Base-by-base conservation (phyloP, 2,329 filamentous ascomycete species). In the Scedosporium apiospermum region DNA sequence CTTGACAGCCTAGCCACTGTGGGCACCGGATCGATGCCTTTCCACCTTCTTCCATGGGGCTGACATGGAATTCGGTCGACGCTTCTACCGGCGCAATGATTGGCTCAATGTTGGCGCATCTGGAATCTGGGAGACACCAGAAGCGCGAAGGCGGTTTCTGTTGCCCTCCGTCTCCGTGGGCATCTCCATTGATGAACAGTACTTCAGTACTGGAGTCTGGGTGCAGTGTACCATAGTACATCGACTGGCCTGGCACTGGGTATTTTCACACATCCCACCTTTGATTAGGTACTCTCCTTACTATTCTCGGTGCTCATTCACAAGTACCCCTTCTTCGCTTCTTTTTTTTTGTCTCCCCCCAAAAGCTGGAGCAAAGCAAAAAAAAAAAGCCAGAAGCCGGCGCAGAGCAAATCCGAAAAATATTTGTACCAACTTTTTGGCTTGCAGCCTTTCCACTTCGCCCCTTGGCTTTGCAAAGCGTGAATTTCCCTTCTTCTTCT, bases 21-120 rank as follows among this genome's bases (percentile, higher is more conserved):
- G 53, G 57, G 53, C 55, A 21, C 21, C 9, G 46, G 14, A 27
- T 62, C 53, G 53, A 58, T 49, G 41, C 42, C 55, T 21, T 62
- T 62, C 61, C 26, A 58, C 55, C 21, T 21, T 49, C 61, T 62
- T 62, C 61, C 53, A 62, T 62, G 61, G 53, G 61, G 53, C 61
- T 62, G 61, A 58, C 9, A 49, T 62, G 55, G 55, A 62, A 62
- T 57, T 42, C 14, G 9, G 34, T 38, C 51, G 60, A 61, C 10
- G 26, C 60, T 49, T 41, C 34, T 41, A 26, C n/a, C n/a, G 18
- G n/a, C 27, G 5, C 18, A 10, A 46, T 61, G 46, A 61, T 61
- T 61, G 60, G 60, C 49, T 9, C 26, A 9, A 30, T 61, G 30
- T 57, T 61, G 60, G 60, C 49, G 30, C 26, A 34, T 58, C 23